Evolutionary conservation across 2,329 filamentous ascomycete species (phyloP).

Genomic region (Ophiostoma montium): DNA sequence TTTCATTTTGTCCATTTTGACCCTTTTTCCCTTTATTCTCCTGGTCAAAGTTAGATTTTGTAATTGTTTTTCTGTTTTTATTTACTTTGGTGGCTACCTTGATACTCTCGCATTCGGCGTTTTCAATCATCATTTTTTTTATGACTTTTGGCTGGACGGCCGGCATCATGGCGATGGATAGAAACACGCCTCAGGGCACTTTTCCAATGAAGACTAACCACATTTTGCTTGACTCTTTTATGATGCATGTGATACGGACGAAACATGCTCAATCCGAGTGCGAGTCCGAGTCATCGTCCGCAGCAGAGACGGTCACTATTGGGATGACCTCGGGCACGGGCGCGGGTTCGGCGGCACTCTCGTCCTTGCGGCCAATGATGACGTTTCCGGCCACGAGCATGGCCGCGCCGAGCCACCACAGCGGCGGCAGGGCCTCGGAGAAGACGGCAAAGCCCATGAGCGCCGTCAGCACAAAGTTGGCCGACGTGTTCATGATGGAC

Average conservation of each 20-base stretch:
- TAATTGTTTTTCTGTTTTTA: background rate
- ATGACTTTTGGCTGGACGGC: background rate
- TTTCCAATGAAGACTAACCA: too few relatives aligned
- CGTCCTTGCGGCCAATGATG: constrained; percentile 59
- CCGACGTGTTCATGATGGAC: constrained; percentile 67
- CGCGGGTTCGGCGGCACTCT: constrained; percentile 18
- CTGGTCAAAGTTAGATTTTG: background rate
- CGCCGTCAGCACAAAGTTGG: constrained; percentile 70
- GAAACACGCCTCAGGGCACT: too few relatives aligned
- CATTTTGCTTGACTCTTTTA: too few relatives aligned
- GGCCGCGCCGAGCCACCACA: constrained; percentile 65
- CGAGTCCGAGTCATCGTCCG: background rate
- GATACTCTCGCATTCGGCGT: too few relatives aligned
- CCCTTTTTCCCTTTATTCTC: background rate
- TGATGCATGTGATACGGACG: too few relatives aligned
- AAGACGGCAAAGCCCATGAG: constrained; percentile 58
- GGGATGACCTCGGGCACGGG: background rate
- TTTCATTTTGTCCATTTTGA: too few relatives aligned
- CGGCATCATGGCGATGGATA: too few relatives aligned
- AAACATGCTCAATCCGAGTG: too few relatives aligned
- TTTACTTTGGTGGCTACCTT: background rate
- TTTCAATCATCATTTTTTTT: background rate
- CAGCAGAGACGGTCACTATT: background rate
- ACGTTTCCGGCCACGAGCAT: constrained; percentile 65
- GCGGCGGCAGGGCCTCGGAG: constrained; percentile 51